Base-by-base conservation (phyloP, 2,329 filamentous ascomycete species). In the Periconia macrospinosa region DNA sequence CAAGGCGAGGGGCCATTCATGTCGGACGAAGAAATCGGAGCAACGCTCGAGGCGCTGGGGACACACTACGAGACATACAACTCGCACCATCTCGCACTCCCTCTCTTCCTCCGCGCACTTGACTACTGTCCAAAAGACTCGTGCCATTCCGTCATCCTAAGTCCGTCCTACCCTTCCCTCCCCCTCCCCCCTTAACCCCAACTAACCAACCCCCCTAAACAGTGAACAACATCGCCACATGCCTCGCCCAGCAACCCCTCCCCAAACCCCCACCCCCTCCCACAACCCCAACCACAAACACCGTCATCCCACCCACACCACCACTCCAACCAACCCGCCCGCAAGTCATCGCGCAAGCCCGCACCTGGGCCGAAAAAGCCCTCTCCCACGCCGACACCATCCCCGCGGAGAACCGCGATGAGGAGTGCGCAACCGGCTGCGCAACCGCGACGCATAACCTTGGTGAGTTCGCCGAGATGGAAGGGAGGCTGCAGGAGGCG, bases 401-500 rank as follows among this genome's bases (percentile, higher is more conserved):
- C 41, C 75, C 81, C 51, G 83, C 86, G 3, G 84, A 89, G 0
- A 78, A 85, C 3, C 81, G 90, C 41, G 90, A 86, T 2, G 81
- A 87, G 47, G 91, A 96, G 67, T 97, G 93, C 67, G 91, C 96
- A 70, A 74, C 88, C 52, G 90, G 88, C 1, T 97, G 92, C 67
- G 89, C 88, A 2, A 89, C 88, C 6, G 89, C 92, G 8, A 86
- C 90, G n/a, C 89, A 91, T 72, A 96, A 95, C 69, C 83, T 96
- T 49, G 93, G 87, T 20, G 90, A 95, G 64, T 87, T 97, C 61
- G 88, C 90, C 0, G 86, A 89, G 60, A 87, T 94, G 83, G 76
- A 86, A 55, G 87, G 88, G 1, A 82, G 89, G 62, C 66, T 79
- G 1, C 77, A 78, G 3, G 81, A 89, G 60, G 92, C 93, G 1